Percentiles rank a stretch among this genome's conserved stretches.
These are phyloP conservation scores for Sporodiniella umbellata DNA, from an alignment of 371 early-diverging fungal genomes.

Conservation along the genomic window DNA sequence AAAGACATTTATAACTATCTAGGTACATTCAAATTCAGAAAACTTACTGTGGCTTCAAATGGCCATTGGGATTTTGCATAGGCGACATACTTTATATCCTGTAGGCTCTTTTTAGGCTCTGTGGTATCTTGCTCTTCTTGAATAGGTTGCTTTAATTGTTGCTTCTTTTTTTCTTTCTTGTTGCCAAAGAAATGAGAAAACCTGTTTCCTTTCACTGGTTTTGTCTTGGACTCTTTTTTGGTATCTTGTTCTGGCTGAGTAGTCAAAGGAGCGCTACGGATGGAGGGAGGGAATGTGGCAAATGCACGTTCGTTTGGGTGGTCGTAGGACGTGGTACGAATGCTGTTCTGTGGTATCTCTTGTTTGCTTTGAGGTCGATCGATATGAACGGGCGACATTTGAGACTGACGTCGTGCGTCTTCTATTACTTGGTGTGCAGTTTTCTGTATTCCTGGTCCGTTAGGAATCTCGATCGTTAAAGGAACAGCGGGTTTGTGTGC, in stretches of 20 bases:
- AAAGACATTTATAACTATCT: too few species aligned
- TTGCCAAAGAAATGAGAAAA: slow-evolving; percentile 24
- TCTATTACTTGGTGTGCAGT: slow-evolving; percentile 30
- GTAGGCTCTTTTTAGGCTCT: slow-evolving; percentile 3
- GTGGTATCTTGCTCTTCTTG: slow-evolving; percentile 1
- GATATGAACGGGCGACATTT: slow-evolving; percentile 19
- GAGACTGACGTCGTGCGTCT: slow-evolving; percentile 27
- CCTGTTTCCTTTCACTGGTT: slow-evolving; percentile 1
- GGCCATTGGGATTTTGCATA: slow-evolving; percentile 31
- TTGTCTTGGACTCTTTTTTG: slow-evolving; percentile 1
- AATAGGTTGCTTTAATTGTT: neutral
- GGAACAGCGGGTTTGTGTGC: slow-evolving; percentile 25
- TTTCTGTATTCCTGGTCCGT: slow-evolving; percentile 17
- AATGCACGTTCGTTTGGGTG: too few species aligned
- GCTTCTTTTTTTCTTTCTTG: slow-evolving; percentile 21
- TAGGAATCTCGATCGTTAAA: slow-evolving; percentile 43
- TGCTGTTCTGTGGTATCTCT: neutral
- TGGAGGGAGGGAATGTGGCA: too few species aligned
- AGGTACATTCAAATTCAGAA: too few species aligned
- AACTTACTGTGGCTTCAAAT: slow-evolving; percentile 34
- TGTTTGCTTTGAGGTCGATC: slow-evolving; percentile 22
- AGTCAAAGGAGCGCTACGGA: too few species aligned
- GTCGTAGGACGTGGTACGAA: neutral
- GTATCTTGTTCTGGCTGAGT: slow-evolving; percentile 1
- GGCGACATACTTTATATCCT: slow-evolving; percentile 1